Evolutionary conservation across 805 yeast species (phyloP).

Genomic region (Lachancea sp.): DNA sequence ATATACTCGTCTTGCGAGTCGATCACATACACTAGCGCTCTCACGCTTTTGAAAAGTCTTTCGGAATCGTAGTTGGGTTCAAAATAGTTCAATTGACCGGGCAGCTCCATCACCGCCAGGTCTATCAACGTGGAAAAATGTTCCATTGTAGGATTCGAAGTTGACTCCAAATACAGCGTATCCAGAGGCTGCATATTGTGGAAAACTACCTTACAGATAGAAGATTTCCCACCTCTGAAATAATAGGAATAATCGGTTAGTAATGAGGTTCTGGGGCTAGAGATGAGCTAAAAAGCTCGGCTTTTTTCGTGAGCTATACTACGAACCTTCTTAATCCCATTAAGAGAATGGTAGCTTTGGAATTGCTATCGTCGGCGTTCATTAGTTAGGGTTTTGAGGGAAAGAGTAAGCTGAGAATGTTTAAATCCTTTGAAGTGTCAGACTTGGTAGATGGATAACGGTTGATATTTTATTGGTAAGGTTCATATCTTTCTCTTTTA

Average conservation of each 20-base stretch:
- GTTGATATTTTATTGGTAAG: too few species aligned
- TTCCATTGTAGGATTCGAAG: slow-evolving; percentile 83
- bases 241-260: background rate
- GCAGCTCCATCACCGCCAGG: slow-evolving; percentile 85
- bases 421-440: background rate
- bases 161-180: slow-evolving; percentile 82
- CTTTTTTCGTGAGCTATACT: background rate
- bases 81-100: slow-evolving; percentile 86
- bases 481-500: too few species aligned
- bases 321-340: slow-evolving; percentile 76
- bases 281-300: background rate
- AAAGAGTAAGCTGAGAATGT: background rate
- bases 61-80: slow-evolving; percentile 81
- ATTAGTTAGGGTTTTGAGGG: background rate
- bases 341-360: slow-evolving; percentile 73
- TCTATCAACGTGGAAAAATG: slow-evolving; percentile 79
- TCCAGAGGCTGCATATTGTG: slow-evolving; percentile 95
- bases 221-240: slow-evolving; percentile 78
- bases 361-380: slow-evolving; percentile 32
- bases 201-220: slow-evolving; percentile 91
- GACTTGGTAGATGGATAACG: background rate
- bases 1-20: slow-evolving; percentile 94
- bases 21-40: slow-evolving; percentile 88
- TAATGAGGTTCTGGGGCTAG: background rate
- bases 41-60: slow-evolving; percentile 69